A percentile compares a stretch with the other conserved stretches of the same genome.
Conservation (phyloP, 164 flowering plant genomes). For the Vitis amurensis region DNA sequence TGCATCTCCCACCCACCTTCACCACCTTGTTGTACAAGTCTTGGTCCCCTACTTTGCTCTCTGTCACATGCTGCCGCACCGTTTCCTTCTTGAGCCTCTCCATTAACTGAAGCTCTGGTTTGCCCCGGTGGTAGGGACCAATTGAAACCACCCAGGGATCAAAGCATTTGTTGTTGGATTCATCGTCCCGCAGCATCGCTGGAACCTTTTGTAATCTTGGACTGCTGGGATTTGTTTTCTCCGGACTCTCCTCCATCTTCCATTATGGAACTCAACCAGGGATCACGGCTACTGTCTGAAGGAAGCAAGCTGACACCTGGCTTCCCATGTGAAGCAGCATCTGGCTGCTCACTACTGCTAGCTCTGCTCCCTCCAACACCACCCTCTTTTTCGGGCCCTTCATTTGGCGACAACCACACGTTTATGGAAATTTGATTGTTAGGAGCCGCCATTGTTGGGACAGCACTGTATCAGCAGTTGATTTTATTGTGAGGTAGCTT, state of each 20-base stretch:
- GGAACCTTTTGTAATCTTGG: constrained; percentile 8
- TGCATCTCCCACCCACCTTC: not conserved
- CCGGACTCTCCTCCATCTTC: not conserved
- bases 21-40: not conserved
- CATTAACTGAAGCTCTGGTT: not conserved
- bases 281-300: no score
- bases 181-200: not conserved
- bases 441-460: no score
- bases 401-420: no score
- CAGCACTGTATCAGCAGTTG: no score
- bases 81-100: constrained; percentile 8
- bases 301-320: not conserved
- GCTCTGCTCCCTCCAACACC: no score
- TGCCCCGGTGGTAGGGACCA: constrained; percentile 23
- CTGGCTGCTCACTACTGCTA: no score
- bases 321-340: no score
- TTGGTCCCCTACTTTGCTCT: no score
- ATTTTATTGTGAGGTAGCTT: no score
- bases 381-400: no score
- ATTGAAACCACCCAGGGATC: constrained; percentile 17
- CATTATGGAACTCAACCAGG: not conserved
- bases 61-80: not conserved
- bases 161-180: not conserved
- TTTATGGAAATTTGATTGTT: no score
- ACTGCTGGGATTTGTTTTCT: no score